A percentile compares a stretch with the other conserved stretches of the same genome.
phyloP scores from a whole-genome alignment of 305 asterid species.

The Fraxinus nigra region DNA sequence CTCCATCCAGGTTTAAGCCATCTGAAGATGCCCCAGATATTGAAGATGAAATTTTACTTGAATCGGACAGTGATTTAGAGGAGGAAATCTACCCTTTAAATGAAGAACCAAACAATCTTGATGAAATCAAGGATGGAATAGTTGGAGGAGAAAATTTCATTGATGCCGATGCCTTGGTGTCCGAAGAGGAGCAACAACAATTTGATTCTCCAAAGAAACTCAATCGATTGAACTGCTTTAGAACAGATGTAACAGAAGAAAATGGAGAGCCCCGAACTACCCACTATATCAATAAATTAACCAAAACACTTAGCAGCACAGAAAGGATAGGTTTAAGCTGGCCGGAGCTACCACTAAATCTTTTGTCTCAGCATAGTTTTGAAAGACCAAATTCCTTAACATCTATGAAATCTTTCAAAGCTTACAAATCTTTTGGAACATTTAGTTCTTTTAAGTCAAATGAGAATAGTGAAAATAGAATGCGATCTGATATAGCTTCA shows the following conservation, averaged over 20 bases:
- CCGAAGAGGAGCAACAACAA: slow-evolving; percentile 36
- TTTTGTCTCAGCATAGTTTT: slow-evolving; percentile 50
- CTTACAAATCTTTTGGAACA: slow-evolving; percentile 54
- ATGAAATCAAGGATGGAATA: slow-evolving; percentile 29
- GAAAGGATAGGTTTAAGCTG: slow-evolving; percentile 88
- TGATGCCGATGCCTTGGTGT: slow-evolving; percentile 27
- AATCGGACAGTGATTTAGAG: slow-evolving; percentile 74
- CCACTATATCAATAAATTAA: slow-evolving; percentile 37
- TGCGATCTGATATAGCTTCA: slow-evolving; percentile 39
- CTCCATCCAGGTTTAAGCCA: slow-evolving; percentile 86
- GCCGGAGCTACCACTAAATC: slow-evolving; percentile 86
- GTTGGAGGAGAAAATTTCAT: slow-evolving; percentile 21
- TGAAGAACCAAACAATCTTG: slow-evolving; percentile 44
- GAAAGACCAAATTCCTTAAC: slow-evolving; percentile 57
- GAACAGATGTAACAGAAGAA: slow-evolving; percentile 44
- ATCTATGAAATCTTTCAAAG: slow-evolving; percentile 46
- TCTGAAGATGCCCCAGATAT: slow-evolving; percentile 58
- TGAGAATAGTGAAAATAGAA: slow-evolving; percentile 29
- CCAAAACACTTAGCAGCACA: slow-evolving; percentile 59
- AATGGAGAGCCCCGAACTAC: slow-evolving; percentile 33
- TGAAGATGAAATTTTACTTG: slow-evolving; percentile 63
- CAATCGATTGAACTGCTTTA: slow-evolving; percentile 54
- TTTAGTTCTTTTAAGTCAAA: slow-evolving; percentile 56
- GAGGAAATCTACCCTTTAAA: slow-evolving; percentile 68
- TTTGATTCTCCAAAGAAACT: slow-evolving; percentile 51